A percentile compares a stretch with the other conserved stretches of the same genome.
Conservation (phyloP, 805 yeast genomes). For the Sugiyamaella boreocaroliniensis region DNA sequence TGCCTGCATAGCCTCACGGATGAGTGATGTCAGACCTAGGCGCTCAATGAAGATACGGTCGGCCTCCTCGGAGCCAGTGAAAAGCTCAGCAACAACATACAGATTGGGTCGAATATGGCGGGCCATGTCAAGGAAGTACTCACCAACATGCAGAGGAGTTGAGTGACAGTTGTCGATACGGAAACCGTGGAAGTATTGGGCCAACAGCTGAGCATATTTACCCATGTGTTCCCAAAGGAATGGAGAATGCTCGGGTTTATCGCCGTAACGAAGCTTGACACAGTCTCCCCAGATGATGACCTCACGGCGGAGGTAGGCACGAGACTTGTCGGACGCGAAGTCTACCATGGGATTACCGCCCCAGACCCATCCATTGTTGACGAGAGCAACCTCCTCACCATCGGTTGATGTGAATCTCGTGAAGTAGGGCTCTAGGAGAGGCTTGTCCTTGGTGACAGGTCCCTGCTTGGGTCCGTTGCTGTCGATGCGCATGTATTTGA, state of each 20-base stretch:
- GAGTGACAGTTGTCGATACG: conserved; percentile 95
- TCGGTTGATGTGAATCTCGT: conserved; percentile 52
- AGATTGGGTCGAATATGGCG: conserved; percentile 76
- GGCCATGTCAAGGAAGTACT: conserved; percentile 79
- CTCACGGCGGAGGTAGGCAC: conserved; percentile 81
- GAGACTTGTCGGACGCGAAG: conserved; percentile 75
- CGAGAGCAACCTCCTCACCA: conserved; percentile 57
- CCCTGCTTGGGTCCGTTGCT: conserved; percentile 79
- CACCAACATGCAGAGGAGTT: conserved; percentile 93
- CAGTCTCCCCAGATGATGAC: conserved; percentile 98
- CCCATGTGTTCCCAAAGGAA: conserved; percentile 84
- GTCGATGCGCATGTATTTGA: conserved; percentile 69
- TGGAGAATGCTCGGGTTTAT: conserved; percentile 74
- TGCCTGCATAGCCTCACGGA: conserved; percentile 97
- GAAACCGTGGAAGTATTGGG: conserved; percentile 74
- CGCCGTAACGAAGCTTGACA: conserved; percentile 84
- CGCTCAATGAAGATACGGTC: conserved; percentile 88
- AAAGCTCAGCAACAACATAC: conserved; percentile 90
- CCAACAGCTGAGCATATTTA: conserved; percentile 63
- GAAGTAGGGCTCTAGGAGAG: conserved; percentile 82
- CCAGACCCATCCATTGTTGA: conserved; percentile 99
- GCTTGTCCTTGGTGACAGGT: conserved; percentile 42
- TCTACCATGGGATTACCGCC: conserved; percentile 90
- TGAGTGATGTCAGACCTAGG: conserved; percentile 79
- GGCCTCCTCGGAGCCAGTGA: conserved; percentile 85